Percentiles rank a stretch among this genome's conserved stretches.
Evolutionary conservation across 2,329 filamentous ascomycete species (phyloP).

Genomic region (Coniella lustricola): DNA sequence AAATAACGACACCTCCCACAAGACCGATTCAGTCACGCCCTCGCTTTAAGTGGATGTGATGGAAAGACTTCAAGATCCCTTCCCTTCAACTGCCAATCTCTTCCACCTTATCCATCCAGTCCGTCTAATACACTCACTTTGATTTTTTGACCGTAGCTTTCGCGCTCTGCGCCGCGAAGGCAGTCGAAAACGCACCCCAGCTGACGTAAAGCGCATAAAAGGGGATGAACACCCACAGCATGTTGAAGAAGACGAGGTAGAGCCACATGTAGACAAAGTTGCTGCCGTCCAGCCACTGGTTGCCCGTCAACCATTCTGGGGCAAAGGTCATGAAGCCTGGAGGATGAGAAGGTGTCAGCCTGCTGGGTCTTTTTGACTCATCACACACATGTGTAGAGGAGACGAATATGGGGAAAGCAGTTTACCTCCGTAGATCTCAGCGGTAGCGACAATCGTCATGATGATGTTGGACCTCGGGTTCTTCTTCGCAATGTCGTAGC

Average conservation of each 20-base stretch:
- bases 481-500: slow-evolving; percentile 51
- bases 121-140: not conserved
- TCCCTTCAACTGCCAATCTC: too few species aligned
- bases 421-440: slow-evolving; percentile 58
- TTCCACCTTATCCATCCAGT: too few species aligned
- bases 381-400: too few species aligned
- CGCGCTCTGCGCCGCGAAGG: slow-evolving; percentile 10
- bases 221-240: slow-evolving; percentile 59
- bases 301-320: slow-evolving; percentile 60
- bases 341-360: not conserved
- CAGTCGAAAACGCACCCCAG: slow-evolving; percentile 12
- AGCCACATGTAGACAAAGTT: slow-evolving; percentile 65
- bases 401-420: too few species aligned
- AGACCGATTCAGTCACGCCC: too few species aligned
- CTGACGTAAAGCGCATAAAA: slow-evolving; percentile 46
- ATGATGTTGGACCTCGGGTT: slow-evolving; percentile 50
- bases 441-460: slow-evolving; percentile 59
- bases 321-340: slow-evolving; percentile 64
- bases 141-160: slow-evolving; percentile 6
- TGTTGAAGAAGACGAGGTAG: slow-evolving; percentile 63
- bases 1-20: too few species aligned
- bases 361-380: too few species aligned
- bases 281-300: slow-evolving; percentile 54
- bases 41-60: too few species aligned
- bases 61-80: too few species aligned